Evolutionary conservation across 495 filamentous ascomycete species (phyloP), one percentile per base, ranked within the genome.

Genomic region (Penicillium canescens): DNA sequence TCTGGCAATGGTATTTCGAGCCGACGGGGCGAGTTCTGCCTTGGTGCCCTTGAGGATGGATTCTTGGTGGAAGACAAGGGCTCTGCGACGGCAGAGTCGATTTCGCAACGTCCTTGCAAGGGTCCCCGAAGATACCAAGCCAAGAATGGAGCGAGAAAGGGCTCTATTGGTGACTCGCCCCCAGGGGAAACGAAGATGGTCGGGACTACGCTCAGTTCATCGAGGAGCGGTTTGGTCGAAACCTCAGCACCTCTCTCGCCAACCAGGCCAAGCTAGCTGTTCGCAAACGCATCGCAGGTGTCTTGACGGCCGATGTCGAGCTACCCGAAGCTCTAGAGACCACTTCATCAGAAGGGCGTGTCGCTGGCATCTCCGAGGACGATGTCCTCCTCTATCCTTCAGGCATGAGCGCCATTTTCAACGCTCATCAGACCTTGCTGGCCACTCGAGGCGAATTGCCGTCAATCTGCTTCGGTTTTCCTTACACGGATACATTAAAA

Each of bases 381-480:
- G 95, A 98, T 67, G 86, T 98, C 34, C 94, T 89, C 59, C 78
- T 98, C 0, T 91, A 88, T 58, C 89, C 95, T 1, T 86, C 81
- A 41, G 94, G 94, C 21, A 98, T 98, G 92, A 96, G 86, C 62
- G 84, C 94, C 34, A 97, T 98, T 18, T 98, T 92, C 71, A 89
- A 91, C 56, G 78, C 87, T 0, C 94, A 98, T 68, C 86, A 86
- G 46, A 80, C 79, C 26, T 67, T 96, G 16, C 69, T 95, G 54
- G 72, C 71, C 50, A 75, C 80, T 4, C 79, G 83, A 39, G 62
- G 69, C 6, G 24, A 55, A 6, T 41, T 65, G 48, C 62, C 72
- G 50, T 77, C 75, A 50, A 74, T 73, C 26, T 66, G 60, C 50
- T 71, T 67, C 46, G 86, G 87, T 5, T 98, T 98, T 58, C 92